phyloP scores from a whole-genome alignment of 192 early-diverging fungal genomes.

The Coemansia sp. region DNA sequence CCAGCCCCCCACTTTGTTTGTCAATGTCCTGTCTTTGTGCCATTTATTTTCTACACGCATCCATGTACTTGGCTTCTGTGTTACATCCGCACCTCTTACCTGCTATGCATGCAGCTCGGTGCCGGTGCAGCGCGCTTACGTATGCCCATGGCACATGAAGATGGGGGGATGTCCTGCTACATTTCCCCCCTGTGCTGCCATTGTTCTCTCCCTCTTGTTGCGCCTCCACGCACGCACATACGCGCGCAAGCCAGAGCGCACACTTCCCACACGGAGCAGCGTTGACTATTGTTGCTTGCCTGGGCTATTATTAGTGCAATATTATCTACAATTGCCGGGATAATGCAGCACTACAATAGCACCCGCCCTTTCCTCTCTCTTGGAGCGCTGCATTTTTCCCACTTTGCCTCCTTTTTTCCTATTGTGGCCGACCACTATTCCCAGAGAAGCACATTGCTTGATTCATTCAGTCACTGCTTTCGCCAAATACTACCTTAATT shows the following conservation, averaged over 20 bases:
- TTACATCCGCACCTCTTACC: neutral
- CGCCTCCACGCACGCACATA: constrained; percentile 5
- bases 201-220: constrained; percentile 1
- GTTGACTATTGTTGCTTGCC: constrained; percentile 21
- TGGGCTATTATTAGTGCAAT: constrained; percentile 30
- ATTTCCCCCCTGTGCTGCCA: neutral
- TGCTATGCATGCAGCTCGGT: constrained; percentile 6
- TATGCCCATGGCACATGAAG: neutral
- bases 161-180: neutral
- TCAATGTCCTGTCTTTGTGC: neutral
- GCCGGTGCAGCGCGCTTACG: constrained; percentile 7
- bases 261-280: constrained; percentile 10
- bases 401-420: constrained; percentile 1
- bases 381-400: neutral
- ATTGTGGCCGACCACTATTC: constrained; percentile 8
- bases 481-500: constrained; percentile 6
- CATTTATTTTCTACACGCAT: constrained; percentile 1
- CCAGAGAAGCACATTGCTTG: neutral
- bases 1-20: constrained; percentile 1
- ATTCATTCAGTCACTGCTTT: constrained; percentile 9
- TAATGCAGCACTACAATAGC: constrained; percentile 21
- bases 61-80: constrained; percentile 6
- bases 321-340: constrained; percentile 28
- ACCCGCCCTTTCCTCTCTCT: neutral
- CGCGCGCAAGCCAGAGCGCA: constrained; percentile 4